Conservation (phyloP, 2,329 filamentous ascomycete genomes). For the Hymenoscyphus fraxineus region DNA sequence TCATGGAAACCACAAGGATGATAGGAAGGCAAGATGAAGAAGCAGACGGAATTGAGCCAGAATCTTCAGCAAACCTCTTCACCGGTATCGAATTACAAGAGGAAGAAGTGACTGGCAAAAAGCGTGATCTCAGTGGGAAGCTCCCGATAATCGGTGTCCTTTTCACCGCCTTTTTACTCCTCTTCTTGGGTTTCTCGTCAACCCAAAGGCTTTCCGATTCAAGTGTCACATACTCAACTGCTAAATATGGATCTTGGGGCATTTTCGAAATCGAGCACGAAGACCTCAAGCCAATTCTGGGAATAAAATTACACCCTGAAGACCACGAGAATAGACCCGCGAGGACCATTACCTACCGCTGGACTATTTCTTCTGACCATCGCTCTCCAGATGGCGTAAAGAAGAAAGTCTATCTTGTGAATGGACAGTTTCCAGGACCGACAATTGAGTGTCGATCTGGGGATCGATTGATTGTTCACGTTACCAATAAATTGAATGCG, state of each 20-base stretch:
- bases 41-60: neutral
- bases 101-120: neutral
- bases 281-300: constrained; percentile 11
- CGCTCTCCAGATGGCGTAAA: constrained; percentile 47
- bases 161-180: constrained; percentile 12
- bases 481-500: constrained; percentile 43
- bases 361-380: constrained; percentile 39
- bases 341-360: constrained; percentile 36
- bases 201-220: neutral
- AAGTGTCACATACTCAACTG: neutral
- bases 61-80: neutral
- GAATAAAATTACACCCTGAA: constrained; percentile 39
- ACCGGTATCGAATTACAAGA: neutral
- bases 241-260: neutral
- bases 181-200: constrained; percentile 1
- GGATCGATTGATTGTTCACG: constrained; percentile 47
- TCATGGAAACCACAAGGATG: neutral
- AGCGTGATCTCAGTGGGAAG: constrained; percentile 9
- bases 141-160: constrained; percentile 11
- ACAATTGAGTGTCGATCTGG: constrained; percentile 40
- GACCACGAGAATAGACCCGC: constrained; percentile 39
- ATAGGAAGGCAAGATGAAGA: neutral
- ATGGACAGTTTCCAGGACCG: constrained; percentile 47
- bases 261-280: neutral
- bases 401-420: constrained; percentile 48